These are phyloP conservation scores for Xerocomellus chrysenteron DNA, from an alignment of 768 basidiomycete species.

Conservation along the genomic window DNA sequence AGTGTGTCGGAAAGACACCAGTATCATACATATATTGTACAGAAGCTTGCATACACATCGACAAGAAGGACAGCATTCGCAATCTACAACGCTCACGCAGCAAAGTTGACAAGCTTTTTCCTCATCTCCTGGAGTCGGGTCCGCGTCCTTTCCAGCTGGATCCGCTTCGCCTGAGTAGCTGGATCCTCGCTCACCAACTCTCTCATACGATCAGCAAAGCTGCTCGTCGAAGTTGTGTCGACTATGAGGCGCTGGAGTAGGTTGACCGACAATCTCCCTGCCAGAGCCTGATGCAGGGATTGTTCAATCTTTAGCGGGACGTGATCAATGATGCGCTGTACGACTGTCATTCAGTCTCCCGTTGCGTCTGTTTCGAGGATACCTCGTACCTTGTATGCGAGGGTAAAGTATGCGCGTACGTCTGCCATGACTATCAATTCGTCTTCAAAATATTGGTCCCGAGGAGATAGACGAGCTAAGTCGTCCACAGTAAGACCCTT, in stretches of 20 bases:
- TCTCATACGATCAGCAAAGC: slow-evolving; percentile 34
- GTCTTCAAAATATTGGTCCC: slow-evolving; percentile 32
- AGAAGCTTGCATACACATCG: neutral
- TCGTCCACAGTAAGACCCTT: slow-evolving; percentile 18
- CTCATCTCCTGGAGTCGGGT: slow-evolving; percentile 41
- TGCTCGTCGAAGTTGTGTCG: slow-evolving; percentile 9
- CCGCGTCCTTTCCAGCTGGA: slow-evolving; percentile 34
- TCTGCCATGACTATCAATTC: slow-evolving; percentile 54
- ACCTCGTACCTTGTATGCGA: slow-evolving; percentile 49
- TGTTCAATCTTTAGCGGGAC: slow-evolving; percentile 51
- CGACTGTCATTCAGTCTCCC: neutral
- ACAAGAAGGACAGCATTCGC: neutral
- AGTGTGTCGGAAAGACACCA: too few relatives aligned
- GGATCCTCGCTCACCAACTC: slow-evolving; percentile 50
- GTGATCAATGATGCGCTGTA: slow-evolving; percentile 55
- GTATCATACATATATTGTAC: neutral
- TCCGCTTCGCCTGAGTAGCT: slow-evolving; percentile 32
- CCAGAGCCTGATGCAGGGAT: slow-evolving; percentile 41
- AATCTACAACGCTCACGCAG: slow-evolving; percentile 3
- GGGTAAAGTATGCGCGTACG: slow-evolving; percentile 55
- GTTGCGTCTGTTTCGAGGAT: neutral
- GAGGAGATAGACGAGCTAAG: slow-evolving; percentile 26
- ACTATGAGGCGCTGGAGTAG: slow-evolving; percentile 37
- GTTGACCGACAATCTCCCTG: slow-evolving; percentile 32
- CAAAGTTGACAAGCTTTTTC: slow-evolving; percentile 35